A percentile compares a stretch with the other conserved stretches of the same genome.
Conservation (phyloP, 2,329 filamentous ascomycete species). For the Cladosporium sp. region DNA sequence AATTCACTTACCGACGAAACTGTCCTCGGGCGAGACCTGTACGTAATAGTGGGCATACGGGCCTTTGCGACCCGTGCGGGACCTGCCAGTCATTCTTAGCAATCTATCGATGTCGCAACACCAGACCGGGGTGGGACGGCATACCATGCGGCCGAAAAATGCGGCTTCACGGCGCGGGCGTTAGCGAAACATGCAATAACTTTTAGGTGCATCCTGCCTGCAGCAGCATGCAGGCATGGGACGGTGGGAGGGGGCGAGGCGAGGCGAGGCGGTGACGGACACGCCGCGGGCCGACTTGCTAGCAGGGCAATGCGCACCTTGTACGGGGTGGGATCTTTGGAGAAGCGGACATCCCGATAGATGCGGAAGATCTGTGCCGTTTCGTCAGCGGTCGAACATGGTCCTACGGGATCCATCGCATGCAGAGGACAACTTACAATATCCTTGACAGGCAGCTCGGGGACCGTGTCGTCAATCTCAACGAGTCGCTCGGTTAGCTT, state of each 20-base stretch:
- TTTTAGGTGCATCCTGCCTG: slow-evolving; percentile 13
- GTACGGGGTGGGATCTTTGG: slow-evolving; percentile 81
- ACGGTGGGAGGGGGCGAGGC: slow-evolving; percentile 13
- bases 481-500: slow-evolving; percentile 68
- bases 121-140: slow-evolving; percentile 24
- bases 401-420: neutral
- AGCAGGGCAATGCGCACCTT: slow-evolving; percentile 55
- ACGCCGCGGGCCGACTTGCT: slow-evolving; percentile 16
- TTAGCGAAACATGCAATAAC: slow-evolving; percentile 24
- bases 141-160: slow-evolving; percentile 80
- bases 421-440: slow-evolving; percentile 51
- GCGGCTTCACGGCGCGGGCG: slow-evolving; percentile 52
- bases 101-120: slow-evolving; percentile 9
- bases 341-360: slow-evolving; percentile 83
- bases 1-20: slow-evolving; percentile 65
- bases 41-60: slow-evolving; percentile 88
- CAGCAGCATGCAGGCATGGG: slow-evolving; percentile 11
- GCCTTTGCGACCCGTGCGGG: slow-evolving; percentile 81
- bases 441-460: slow-evolving; percentile 82
- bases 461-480: slow-evolving; percentile 75
- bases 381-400: neutral
- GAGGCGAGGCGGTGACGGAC: slow-evolving; percentile 15
- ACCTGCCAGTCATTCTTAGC: slow-evolving; percentile 43
- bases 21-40: slow-evolving; percentile 70
- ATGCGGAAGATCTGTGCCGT: slow-evolving; percentile 70